Conservation (phyloP, 441 rosid genomes). For the Bruguiera hainesii region DNA sequence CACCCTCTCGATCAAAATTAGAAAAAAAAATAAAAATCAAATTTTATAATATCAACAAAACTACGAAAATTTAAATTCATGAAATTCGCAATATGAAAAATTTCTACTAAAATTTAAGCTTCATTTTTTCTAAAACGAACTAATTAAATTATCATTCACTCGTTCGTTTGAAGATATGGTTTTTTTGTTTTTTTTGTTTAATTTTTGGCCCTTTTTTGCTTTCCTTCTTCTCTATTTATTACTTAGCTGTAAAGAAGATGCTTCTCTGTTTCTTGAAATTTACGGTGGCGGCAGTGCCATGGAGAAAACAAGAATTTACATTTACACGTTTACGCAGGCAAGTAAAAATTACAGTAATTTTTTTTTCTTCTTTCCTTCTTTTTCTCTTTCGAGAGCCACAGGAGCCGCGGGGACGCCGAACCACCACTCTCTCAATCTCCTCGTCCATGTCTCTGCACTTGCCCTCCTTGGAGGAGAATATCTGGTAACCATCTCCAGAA, state of each 20-base stretch:
- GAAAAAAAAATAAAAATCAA: too few species aligned
- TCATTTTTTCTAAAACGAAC: too few species aligned
- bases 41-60: too few species aligned
- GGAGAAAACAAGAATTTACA: neutral
- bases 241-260: neutral
- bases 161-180: too few species aligned
- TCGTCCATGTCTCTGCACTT: constrained; percentile 57
- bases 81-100: too few species aligned
- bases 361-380: constrained; percentile 62
- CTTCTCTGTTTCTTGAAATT: neutral
- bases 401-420: constrained; percentile 94
- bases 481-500: constrained; percentile 68
- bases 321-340: neutral
- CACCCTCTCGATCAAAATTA: too few species aligned
- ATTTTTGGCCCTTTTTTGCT: neutral
- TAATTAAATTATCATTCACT: too few species aligned
- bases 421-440: constrained; percentile 96
- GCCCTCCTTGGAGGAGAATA: constrained; percentile 68
- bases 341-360: constrained; percentile 19
- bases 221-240: neutral
- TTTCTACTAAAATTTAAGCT: too few species aligned
- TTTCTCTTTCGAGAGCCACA: constrained; percentile 54
- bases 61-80: too few species aligned
- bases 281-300: neutral
- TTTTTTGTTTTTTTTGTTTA: too few species aligned